These are phyloP conservation scores for Oehlia diaphana DNA, from an alignment of 192 early-diverging fungal genomes.

Conservation along the genomic window DNA sequence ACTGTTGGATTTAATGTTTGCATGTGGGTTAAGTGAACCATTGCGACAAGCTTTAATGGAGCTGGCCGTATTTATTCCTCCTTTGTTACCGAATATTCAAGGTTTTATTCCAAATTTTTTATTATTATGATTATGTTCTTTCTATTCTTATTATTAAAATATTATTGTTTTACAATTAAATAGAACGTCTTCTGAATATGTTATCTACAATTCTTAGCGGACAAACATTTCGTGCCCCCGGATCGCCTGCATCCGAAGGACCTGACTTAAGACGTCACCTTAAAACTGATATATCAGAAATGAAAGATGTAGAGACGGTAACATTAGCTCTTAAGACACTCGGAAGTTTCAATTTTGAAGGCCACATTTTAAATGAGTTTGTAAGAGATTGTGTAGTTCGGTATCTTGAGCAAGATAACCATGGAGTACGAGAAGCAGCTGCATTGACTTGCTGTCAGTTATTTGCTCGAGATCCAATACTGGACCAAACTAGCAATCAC, in stretches of 20 bases:
- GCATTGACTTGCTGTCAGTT: conserved; percentile 84
- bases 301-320: conserved; percentile 70
- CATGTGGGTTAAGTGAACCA: conserved; percentile 78
- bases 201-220: conserved; percentile 83
- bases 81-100: conserved; percentile 82
- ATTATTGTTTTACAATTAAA: not conserved
- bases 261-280: conserved; percentile 30
- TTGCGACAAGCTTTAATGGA: conserved; percentile 80
- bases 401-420: conserved; percentile 78
- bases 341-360: conserved; percentile 84
- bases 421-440: conserved; percentile 80
- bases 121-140: not conserved
- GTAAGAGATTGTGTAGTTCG: conserved; percentile 82
- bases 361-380: conserved; percentile 83
- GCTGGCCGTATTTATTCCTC: conserved; percentile 79
- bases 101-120: conserved; percentile 42
- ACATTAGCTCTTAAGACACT: conserved; percentile 83
- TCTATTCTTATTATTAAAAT: not conserved
- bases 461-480: conserved; percentile 78
- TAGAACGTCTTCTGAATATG: conserved; percentile 83
- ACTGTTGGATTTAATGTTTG: conserved; percentile 90
- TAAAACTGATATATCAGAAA: conserved; percentile 43
- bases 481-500: conserved; percentile 72
- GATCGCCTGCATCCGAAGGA: conserved; percentile 57
- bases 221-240: conserved; percentile 75